Base-by-base conservation (phyloP, 2,329 filamentous ascomycete species). In the Colletotrichum melonis region DNA sequence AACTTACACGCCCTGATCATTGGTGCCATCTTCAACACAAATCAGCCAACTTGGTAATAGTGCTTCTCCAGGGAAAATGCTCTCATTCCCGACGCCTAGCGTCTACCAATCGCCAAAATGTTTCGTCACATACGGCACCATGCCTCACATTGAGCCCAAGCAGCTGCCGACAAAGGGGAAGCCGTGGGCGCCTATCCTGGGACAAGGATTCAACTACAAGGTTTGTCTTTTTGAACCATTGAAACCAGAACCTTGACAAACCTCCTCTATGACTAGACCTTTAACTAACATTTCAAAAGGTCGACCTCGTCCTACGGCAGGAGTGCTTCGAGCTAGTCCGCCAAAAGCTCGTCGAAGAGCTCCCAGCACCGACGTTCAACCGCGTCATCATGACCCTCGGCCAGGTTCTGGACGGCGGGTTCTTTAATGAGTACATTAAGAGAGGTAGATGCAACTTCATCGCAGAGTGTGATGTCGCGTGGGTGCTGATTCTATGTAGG, bases 391-490 rank as follows among this genome's bases (percentile, higher is more conserved):
- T 97, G 88, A 90, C 90, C 4, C 86, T 98, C 11, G 88, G 88
- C 9, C 91, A 94, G 72, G 80, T 98, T 5, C 80, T 98, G 1
- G 88, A 93, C 42, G 90, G 90, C 1, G 89, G 92, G 0, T 97
- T 98, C 78, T 95, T 98, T 78, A 92, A 90, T n/a, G 87, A 91
- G 56, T 95, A 97, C 79, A 92, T 98, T 76, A 97, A 97, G 81
- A 88, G 88, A 73, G 93, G 94, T 94, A 84, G 26, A 60, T 52
- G 26, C 38, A 5, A 7, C 6, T 16, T 59, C 42, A 16, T 5
- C 7, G 5, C 16, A 19, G 7, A n/a, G 12, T 22, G 4, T 26
- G 5, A n/a, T n/a, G 28, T 4, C 1, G 24, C 16, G 11, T 30
- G 28, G 22, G 46, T 12, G 3, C 16, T 57, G n/a, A 58, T 58